Base-by-base conservation (phyloP, 2,329 filamentous ascomycete species). In the Paraphaeosphaeria sporulosa region DNA sequence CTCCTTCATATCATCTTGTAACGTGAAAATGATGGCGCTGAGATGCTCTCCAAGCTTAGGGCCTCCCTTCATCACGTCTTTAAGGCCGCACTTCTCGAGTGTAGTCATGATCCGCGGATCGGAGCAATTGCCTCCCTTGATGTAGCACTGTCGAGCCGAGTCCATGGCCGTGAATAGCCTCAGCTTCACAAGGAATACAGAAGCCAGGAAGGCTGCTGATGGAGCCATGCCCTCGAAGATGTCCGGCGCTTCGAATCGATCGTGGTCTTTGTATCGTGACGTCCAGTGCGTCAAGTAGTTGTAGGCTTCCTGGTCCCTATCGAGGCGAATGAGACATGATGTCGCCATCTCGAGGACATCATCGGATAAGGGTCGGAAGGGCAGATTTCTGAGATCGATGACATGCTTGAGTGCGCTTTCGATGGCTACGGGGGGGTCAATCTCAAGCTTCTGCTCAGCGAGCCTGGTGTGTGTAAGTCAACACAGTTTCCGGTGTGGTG, bases 211-310 rank as follows among this genome's bases (percentile, higher is more conserved):
- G 17, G 44, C 44, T 12, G 23, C 23, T 17, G 44, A 27, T n/a
- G 44, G 25, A 15, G 23, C 13, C 44, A n/a, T 47, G 23, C 23
- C 44, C 2, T 25, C 23, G 44, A 47, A 47, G 44, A 47, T 15
- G 2, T 30, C 12, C 5, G 44, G 44, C 23, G 25, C 30, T 13
- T 47, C 44, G 12, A 47, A 25, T 27, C 30, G 7, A 23, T 47
- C 44, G 19, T 40, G n/a, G 38, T 40, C 38, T 17, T 9, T n/a
- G 38, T 32, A 15, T 30, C 23, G 10, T 17, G 25, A 47, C 23
- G 15, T 30, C 44, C 44, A 47, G 44, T 47, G 25, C 44, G 17
- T 47, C 23, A 47, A 17, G 44, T 47, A 47, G 44, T 47, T 47
- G 44, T 47, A 47, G 21, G 44, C 44, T 5, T 47, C 44, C 44